Evolutionary conservation across 139 green algal genomes (phyloP).

Genomic region (Coccomyxa sp.): DNA sequence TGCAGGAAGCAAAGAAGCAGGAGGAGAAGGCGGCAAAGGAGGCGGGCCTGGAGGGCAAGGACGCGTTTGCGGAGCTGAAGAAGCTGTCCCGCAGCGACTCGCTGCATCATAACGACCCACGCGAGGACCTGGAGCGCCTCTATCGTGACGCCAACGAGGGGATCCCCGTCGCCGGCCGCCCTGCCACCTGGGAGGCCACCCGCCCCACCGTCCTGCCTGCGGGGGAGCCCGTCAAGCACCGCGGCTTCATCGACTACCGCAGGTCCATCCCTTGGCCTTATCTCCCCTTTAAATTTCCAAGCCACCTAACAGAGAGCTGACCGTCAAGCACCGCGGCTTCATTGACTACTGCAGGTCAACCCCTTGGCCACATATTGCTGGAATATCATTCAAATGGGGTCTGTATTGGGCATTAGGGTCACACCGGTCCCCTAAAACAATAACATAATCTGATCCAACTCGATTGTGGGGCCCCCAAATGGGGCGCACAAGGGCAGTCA

Average conservation of each 20-base stretch:
- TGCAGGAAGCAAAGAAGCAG: constrained; percentile 6
- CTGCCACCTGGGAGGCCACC: constrained; percentile 63
- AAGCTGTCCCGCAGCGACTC: not conserved
- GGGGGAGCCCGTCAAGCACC: constrained; percentile 57
- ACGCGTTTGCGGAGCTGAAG: constrained; percentile 88
- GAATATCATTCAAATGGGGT: no score
- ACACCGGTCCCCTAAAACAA: no score
- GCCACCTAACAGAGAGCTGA: no score
- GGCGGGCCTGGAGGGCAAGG: constrained; percentile 16
- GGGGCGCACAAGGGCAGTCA: no score
- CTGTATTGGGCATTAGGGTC: no score
- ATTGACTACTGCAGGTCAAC: constrained; percentile 68
- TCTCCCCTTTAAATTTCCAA: not conserved
- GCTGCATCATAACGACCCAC: not conserved
- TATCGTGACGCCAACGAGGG: constrained; percentile 48
- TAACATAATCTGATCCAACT: no score
- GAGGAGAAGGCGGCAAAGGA: constrained; percentile 3
- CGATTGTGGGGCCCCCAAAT: no score
- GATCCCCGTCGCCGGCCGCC: constrained; percentile 41
- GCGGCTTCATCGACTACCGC: constrained; percentile 88
- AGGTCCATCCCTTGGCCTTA: not conserved
- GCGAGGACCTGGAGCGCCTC: constrained; percentile 42
- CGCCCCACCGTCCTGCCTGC: constrained; percentile 55
- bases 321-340: constrained; percentile 82
- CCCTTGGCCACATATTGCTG: not conserved